Evolutionary conservation across 176 grass and related monocot species (phyloP), one percentile per base, ranked within the genome.

Genomic region (Hyparrhenia diplandra): DNA sequence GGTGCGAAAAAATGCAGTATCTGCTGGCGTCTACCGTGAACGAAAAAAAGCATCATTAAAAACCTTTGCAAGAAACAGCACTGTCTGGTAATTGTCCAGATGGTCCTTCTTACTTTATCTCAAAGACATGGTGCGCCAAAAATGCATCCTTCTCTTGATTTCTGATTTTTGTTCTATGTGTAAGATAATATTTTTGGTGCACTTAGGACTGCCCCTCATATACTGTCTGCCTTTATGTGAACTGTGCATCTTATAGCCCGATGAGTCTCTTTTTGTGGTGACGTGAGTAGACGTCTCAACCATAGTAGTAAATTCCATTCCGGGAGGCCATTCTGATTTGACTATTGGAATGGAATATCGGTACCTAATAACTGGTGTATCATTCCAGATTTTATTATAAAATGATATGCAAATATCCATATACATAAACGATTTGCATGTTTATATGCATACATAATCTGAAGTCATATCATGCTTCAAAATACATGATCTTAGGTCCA

Each of bases 21-120:
- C 85, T 70, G 93, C 93, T 73, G 89, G 90, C 80, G 85, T 89
- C 60, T 99, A 95, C 36, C 96, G 96, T 76, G 96, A 95, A 81
- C 77, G 88, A 47, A 99, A n/a, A n/a, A n/a, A 93, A 83, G 89
- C 96, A 67, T 95, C 96, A 34, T 88, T 99, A 36, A 95, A 88
- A 89, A 88, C 71, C 70, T 85, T 99, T 58, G 96, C 96, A 82
- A n/a, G 96, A 95, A 84, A 79, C 84, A 74, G 92, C 90, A 4
- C 91, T 99, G 88, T 69, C 90, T 76, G 96, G 92, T 89, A 91
- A 75, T 62, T 79, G 64, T 59, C 69, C 67, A 70, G 87, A 93
- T 80, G 81, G 71, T 55, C 69, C 62, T 86, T 91, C 85, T 42
- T 91, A 99, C 84, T 95, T 93, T 74, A 84, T 99, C 71, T 99